Evolutionary conservation across 78 protist genomes (phyloP), one percentile per base, ranked within the genome.

Genomic region (Dictyostelium capitatum): DNA sequence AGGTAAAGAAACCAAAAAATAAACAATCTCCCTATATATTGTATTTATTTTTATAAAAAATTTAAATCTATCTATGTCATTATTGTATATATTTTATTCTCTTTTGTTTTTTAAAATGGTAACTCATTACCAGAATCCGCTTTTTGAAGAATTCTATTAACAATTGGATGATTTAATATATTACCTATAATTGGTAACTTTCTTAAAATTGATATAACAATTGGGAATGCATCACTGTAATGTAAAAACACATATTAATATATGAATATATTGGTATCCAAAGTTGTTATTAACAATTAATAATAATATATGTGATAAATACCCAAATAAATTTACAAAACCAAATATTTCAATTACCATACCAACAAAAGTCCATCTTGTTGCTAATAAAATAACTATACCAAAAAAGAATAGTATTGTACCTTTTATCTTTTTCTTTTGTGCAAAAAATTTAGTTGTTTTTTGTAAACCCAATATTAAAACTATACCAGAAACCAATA

Each of bases 251-350:
- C n/a, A n/a, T n/a, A n/a, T n/a, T n/a, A n/a, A 11, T 41, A 56
- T 4, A 15, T n/a, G 57, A 48, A 37, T 11, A 25, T 48, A 43
- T 50, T 41, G 53, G 73, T 47, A 43, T 23, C 1, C 0, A 17
- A 65, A 32, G 62, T 20, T 20, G 19, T 59, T 23, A 8, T 20
- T 2, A 3, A 2, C 43, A 3, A 3, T 37, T 54, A 30, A 15
- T 6, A 64, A 8, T 56, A 62, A 19, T 81, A 64, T 54, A 59
- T 17, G 9, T 19, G 15, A 23, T 46, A n/a, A 48, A 8, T 73
- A 89, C 97, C 98, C 97, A 57, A 96, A 96, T n/a, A 96, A 82
- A 43, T 96, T 96, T 69, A 96, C 78, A 62, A 95, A 94, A 48
- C 98, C 98, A 62, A 94, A 96, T 9, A 15, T 46, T 85, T 96